phyloP scores from a whole-genome alignment of 2,329 filamentous ascomycete genomes.

The Aspergillus jensenii region DNA sequence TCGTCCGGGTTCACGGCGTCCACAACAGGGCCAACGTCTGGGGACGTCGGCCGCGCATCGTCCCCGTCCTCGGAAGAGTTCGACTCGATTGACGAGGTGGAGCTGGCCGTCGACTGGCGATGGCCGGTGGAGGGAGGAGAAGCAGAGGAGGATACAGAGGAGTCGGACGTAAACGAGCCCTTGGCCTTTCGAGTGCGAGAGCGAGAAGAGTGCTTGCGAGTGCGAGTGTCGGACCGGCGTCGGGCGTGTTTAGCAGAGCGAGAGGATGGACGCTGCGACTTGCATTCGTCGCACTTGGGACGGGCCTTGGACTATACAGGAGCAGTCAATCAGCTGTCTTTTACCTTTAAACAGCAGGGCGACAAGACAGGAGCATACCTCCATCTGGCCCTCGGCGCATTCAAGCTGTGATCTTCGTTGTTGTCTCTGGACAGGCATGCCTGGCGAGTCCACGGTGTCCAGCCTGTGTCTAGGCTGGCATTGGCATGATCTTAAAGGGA shows the following conservation, averaged over 20 bases:
- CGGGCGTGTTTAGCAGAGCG: neutral
- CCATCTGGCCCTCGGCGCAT: conserved; percentile 3
- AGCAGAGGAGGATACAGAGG: neutral
- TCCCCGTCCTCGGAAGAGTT: neutral
- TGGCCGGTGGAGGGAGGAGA: neutral
- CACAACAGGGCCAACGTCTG: neutral
- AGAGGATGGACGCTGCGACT: neutral
- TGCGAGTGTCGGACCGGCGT: neutral
- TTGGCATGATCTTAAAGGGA: neutral
- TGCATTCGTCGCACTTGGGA: conserved; percentile 5
- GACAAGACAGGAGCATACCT: neutral
- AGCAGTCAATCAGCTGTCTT: neutral
- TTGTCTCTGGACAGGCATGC: conserved; percentile 3
- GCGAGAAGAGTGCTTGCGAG: neutral
- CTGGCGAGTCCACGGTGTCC: neutral
- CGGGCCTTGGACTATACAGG: neutral
- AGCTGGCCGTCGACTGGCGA: neutral
- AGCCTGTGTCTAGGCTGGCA: conserved; percentile 5
- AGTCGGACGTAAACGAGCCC: neutral
- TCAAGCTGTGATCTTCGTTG: neutral
- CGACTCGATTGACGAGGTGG: neutral
- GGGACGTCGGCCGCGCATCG: neutral
- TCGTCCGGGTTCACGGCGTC: neutral
- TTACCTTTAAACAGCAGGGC: too few relatives aligned
- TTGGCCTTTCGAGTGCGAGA: neutral